Evolutionary conservation across 805 yeast species (phyloP), one percentile per base, ranked within the genome.

Genomic region (Lipomyces yamadae): DNA sequence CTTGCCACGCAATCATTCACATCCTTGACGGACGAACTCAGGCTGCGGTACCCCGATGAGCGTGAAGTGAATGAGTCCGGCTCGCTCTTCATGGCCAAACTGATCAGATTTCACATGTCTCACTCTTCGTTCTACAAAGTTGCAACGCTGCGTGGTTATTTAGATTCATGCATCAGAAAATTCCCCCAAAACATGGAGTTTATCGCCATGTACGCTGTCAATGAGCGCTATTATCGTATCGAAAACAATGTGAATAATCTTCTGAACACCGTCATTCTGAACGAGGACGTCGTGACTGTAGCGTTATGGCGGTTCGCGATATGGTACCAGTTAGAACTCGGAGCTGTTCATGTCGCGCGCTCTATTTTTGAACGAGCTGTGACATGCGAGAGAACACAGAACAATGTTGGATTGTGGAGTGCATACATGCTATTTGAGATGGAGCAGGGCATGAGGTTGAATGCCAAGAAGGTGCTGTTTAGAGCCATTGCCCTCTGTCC

Each of bases 401-500:
- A 33, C 4, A 60, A 58, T 56, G 60, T 59, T 8, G 37, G 50
- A 13, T n/a, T 62, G 29, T 68, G 71, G 71, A 4, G 10, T 10
- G 67, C 61, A 10, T 68, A 56, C 53, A 30, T 63, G n/a, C 24
- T 24, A 4, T 62, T 60, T 42, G 67, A 66, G 54, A 15, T 32
- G 30, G 30, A 33, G 24, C 13, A 15, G 1, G 57, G 60, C 18
- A 30, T 56, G 30, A n/a, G 15, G 6, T 10, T 34, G 8, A 18
- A 34, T 5, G 66, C 70, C 18, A 66, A 60, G 45, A 34, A 15
- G n/a, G 55, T 68, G 15, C 29, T 56, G 50, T 63, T 61, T 35
- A 45, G 70, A n/a, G 71, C 63, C 3, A 61, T 68, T 8, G 35
- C 54, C 3, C 65, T 62, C 18, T 68, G 71, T 35, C 71, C 71